These are phyloP conservation scores for Calonectria montana DNA, from an alignment of 2,329 filamentous ascomycete species.

Conservation along the genomic window DNA sequence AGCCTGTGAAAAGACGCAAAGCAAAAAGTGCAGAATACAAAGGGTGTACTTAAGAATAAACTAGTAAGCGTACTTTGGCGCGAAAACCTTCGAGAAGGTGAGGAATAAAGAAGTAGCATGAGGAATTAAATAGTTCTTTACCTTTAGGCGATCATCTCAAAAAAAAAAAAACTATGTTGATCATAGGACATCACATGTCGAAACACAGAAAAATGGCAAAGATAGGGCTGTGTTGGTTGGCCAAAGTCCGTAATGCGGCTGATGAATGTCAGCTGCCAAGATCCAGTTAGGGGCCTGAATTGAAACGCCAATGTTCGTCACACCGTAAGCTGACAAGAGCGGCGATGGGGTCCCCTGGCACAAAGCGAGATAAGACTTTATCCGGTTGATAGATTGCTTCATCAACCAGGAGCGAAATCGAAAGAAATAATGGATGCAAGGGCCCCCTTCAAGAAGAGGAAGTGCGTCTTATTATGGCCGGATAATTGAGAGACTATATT, in stretches of 20 bases:
- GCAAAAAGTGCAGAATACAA: background rate
- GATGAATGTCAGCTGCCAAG: constrained; percentile 3
- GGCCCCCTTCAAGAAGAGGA: too few relatives aligned
- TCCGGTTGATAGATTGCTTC: background rate
- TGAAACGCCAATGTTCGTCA: background rate
- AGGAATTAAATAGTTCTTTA: background rate
- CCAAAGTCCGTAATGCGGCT: background rate
- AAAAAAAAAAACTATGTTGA: background rate
- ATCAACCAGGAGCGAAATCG: too few relatives aligned
- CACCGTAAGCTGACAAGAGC: constrained; percentile 1
- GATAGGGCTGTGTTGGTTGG: background rate
- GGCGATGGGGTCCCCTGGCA: background rate
- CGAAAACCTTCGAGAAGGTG: too few relatives aligned
- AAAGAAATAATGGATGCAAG: too few relatives aligned
- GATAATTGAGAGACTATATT: too few relatives aligned
- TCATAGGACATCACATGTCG: background rate
- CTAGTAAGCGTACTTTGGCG: background rate
- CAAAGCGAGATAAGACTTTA: background rate
- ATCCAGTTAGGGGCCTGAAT: background rate
- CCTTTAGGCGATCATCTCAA: background rate
- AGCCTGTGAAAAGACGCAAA: background rate
- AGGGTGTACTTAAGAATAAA: background rate
- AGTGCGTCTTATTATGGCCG: background rate
- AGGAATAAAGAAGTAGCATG: background rate
- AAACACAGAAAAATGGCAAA: background rate